Base-by-base conservation (phyloP, 495 filamentous ascomycete genomes). In the Talaromyces thailandensis region DNA sequence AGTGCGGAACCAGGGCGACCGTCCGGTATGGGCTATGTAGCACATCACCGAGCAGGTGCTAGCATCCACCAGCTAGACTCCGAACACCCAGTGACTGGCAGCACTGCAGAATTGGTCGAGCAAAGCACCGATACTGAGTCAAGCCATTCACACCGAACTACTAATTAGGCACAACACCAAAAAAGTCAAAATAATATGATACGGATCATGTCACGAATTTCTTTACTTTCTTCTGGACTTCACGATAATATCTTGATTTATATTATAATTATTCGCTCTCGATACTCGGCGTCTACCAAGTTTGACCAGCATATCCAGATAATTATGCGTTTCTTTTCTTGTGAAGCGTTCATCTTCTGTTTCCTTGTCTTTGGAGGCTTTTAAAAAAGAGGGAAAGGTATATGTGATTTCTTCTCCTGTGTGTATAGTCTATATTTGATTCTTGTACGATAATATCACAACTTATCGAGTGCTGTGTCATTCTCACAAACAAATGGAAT, bases 21-120 rank as follows among this genome's bases (percentile, higher is more conserved):
- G 3, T 82, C 87, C 3, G 89, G 81, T 66, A 79, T 87, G 66
- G 89, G 90, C 1, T 87, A 85, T 65, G 90, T 93, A n/a, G 77
- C 88, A 37, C 86, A 90, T 29, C 86, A 89, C 64, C 77, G 82
- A 35, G 80, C 82, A 0, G 75, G 73, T 37, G 84, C 85, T 56
- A 81, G 83, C 56, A 83, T 86, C 52, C 79, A 80, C 62, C 85
- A 79, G 63, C 80, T 83, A 32, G 83, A 73, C 64, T 78, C 85
- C n/a, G 81, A 86, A 50, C 79, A 80, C 0, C 74, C 76, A 3
- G 72, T 81, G 24, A 67, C 73, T 1, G 77, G 79, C n/a, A 81
- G 79, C 35, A 70, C 74, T 12, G 81, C 81, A 9, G 81, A 82
- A 65, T 66, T 82, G 23, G 78, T 82, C 12, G 71, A 75, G 40